phyloP scores from a whole-genome alignment of 2,329 filamentous ascomycete genomes.

The Fusarium veterinarium region DNA sequence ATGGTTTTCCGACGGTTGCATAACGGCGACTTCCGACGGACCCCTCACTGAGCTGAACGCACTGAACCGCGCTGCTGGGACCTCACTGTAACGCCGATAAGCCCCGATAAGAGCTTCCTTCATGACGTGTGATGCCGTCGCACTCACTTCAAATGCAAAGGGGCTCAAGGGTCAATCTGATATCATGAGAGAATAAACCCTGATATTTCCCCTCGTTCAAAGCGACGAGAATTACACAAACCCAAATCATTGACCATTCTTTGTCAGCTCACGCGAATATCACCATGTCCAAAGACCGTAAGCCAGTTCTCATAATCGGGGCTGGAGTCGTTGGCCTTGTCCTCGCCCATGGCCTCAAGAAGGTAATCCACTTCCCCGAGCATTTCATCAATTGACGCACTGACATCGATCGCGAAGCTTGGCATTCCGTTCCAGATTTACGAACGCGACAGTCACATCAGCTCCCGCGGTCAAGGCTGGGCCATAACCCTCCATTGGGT shows the following conservation, averaged over 20 bases:
- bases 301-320: constrained; percentile 14
- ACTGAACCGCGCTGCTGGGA: constrained; percentile 4
- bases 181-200: background rate
- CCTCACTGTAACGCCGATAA: background rate
- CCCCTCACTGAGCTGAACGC: background rate
- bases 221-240: background rate
- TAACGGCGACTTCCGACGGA: constrained; percentile 6
- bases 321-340: constrained; percentile 13
- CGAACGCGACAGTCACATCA: constrained; percentile 4
- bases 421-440: constrained; percentile 4
- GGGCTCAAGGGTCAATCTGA: background rate
- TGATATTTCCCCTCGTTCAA: background rate
- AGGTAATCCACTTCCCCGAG: background rate
- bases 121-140: background rate
- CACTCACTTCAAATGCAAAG: background rate
- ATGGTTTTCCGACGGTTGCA: constrained; percentile 17
- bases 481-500: constrained; percentile 18
- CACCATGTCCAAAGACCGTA: constrained; percentile 15
- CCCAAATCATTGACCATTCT: background rate
- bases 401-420: background rate
- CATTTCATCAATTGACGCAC: rapidly evolving
- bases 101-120: background rate
- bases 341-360: constrained; percentile 8
- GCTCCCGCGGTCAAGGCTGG: constrained; percentile 7
- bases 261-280: rapidly evolving